Evolutionary conservation across 2,329 filamentous ascomycete species (phyloP).

Genomic region (Botrytis medusae): DNA sequence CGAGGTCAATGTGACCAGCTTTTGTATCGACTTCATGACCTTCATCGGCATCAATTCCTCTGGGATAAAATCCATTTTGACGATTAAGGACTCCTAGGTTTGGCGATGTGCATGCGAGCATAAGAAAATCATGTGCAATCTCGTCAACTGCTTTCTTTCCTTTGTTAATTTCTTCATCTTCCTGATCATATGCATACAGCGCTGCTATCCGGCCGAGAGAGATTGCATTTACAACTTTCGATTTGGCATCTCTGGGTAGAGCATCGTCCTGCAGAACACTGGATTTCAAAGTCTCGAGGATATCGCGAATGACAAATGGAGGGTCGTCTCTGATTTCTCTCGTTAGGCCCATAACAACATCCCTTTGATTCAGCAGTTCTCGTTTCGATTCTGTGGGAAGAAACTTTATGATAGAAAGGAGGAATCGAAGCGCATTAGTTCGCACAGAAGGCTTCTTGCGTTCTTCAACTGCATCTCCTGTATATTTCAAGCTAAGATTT

Average conservation of each 20-base stretch:
- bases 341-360: conserved; percentile 68
- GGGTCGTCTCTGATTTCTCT: conserved; percentile 77
- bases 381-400: conserved; percentile 74
- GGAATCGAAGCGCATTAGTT: conserved; percentile 77
- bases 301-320: conserved; percentile 70
- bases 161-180: conserved; percentile 47
- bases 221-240: conserved; percentile 70
- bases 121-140: conserved; percentile 72
- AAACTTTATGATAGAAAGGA: conserved; percentile 76
- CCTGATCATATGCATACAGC: conserved; percentile 62
- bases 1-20: conserved; percentile 57
- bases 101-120: conserved; percentile 71
- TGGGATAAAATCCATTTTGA: conserved; percentile 82
- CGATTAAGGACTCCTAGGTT: conserved; percentile 72
- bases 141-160: conserved; percentile 59
- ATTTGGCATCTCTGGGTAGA: conserved; percentile 72
- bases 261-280: conserved; percentile 73
- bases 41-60: conserved; percentile 61
- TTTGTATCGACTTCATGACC: conserved; percentile 47
- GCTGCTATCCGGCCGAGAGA: conserved; percentile 70
- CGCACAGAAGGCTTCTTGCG: conserved; percentile 73
- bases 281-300: conserved; percentile 68
- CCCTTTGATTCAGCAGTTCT: conserved; percentile 75
- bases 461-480: conserved; percentile 61
- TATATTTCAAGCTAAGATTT: conserved; percentile 71